Evolutionary conservation across 2,329 filamentous ascomycete genomes (phyloP).

Genomic region (Scytalidium sp.): DNA sequence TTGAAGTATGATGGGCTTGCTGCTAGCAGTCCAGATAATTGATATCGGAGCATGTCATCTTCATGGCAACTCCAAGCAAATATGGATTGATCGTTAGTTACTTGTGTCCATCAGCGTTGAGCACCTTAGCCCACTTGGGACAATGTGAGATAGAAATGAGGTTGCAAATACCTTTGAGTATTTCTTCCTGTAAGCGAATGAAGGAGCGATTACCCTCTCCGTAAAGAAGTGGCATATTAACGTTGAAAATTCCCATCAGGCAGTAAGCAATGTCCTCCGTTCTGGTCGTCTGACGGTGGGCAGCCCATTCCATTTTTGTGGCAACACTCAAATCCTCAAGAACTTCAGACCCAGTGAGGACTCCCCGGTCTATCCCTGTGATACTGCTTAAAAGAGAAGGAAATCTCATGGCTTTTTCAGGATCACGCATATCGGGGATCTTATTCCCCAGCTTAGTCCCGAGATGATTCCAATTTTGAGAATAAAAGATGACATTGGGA

Average conservation of each 20-base stretch:
- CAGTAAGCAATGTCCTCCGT: conserved; percentile 39
- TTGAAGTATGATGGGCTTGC: conserved; percentile 3
- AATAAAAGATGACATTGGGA: background rate
- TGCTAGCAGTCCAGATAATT: conserved; percentile 2
- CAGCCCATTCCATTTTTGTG: conserved; percentile 30
- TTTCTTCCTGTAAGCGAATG: conserved; percentile 32
- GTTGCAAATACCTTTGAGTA: conserved; percentile 12
- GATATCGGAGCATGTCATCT: background rate
- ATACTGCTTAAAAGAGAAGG: background rate
- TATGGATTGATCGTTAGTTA: conserved; percentile 2
- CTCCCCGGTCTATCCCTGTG: background rate
- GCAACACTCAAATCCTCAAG: conserved; percentile 16
- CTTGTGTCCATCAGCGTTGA: too few relatives aligned
- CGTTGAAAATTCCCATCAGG: conserved; percentile 37
- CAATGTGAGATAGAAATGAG: background rate
- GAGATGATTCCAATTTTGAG: background rate
- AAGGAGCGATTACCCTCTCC: conserved; percentile 29
- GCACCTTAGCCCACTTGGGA: background rate
- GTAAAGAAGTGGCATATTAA: conserved; percentile 41
- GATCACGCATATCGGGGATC: background rate
- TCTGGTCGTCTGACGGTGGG: conserved; percentile 28
- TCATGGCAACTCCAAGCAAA: background rate
- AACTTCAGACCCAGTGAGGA: background rate
- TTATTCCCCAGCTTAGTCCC: background rate
- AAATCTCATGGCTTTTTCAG: background rate